phyloP scores from a whole-genome alignment of 352 stramenopile genomes.

The Phytophthora sp. region DNA sequence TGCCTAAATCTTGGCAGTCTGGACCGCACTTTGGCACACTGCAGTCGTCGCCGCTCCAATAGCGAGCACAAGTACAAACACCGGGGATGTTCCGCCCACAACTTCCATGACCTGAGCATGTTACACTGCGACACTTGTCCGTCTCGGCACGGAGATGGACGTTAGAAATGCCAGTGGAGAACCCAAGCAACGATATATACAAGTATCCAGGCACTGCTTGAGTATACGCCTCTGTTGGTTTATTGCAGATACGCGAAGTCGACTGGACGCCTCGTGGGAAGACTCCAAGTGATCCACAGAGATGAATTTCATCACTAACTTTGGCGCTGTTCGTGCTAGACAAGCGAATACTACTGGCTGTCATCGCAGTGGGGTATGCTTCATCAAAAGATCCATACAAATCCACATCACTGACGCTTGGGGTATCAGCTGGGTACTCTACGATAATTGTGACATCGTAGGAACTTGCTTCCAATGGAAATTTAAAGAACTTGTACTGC shows the following conservation, averaged over 20 bases:
- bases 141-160: constrained; percentile 60
- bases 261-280: constrained; percentile 71
- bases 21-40: constrained; percentile 74
- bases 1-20: constrained; percentile 70
- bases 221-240: constrained; percentile 58
- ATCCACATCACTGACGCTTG: constrained; percentile 50
- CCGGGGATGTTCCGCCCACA: constrained; percentile 71
- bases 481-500: constrained; percentile 77
- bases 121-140: constrained; percentile 70
- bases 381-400: constrained; percentile 82
- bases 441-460: constrained; percentile 76
- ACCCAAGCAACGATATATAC: constrained; percentile 75
- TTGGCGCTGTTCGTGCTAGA: constrained; percentile 54
- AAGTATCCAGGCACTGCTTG: constrained; percentile 68
- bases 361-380: constrained; percentile 56
- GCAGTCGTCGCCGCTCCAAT: constrained; percentile 80
- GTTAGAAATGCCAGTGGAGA: constrained; percentile 29
- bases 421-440: constrained; percentile 32
- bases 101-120: constrained; percentile 60
- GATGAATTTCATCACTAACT: constrained; percentile 60
- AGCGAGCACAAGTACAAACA: constrained; percentile 74
- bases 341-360: constrained; percentile 50
- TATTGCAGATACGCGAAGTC: constrained; percentile 59
- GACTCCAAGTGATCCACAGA: constrained; percentile 67
- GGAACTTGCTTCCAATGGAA: constrained; percentile 59